Conservation (phyloP, 306 rosid genomes). For the barrel medic (Medicago truncatula) region MtrunA17r5.0-ANR NC_053047.1:8121501-8122000, state of each 20-base stretch:
- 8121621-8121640: slow-evolving; percentile 70
- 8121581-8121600: slow-evolving; percentile 72
- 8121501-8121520: not conserved
- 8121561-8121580: slow-evolving; percentile 70
- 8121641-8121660: slow-evolving; percentile 53
- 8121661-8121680: not conserved
- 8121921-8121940: not conserved
- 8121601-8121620: slow-evolving; percentile 73
- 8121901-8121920: not conserved
- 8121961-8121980: slow-evolving; percentile 80
- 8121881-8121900: not conserved
- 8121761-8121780: not conserved
- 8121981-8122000: not conserved
- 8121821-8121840: not conserved
- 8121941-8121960: slow-evolving; percentile 69
- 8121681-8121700: not conserved
- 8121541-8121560: slow-evolving; percentile 67
- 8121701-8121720: not conserved
- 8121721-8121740: not conserved
- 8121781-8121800: not conserved
- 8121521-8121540: not conserved
- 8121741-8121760: not conserved
- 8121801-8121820: not conserved
- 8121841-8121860: not conserved
- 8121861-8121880: no score